Conservation (phyloP, 192 early-diverging fungal species). For the Podila verticillata region DNA sequence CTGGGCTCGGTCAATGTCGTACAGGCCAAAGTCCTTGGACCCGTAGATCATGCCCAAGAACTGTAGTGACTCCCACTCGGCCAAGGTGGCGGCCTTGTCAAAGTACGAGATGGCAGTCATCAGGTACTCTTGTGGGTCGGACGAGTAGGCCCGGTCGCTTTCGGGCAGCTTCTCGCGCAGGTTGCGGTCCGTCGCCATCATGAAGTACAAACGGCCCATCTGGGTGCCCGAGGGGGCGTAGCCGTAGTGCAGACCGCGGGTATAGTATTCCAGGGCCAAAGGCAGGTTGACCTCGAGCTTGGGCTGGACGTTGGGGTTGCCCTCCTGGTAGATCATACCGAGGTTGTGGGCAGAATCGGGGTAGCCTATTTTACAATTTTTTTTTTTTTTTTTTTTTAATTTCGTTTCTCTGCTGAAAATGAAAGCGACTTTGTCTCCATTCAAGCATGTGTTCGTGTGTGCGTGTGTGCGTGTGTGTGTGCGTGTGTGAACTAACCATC, state of each 20-base stretch:
- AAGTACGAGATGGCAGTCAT: constrained; percentile 49
- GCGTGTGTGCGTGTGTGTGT: too few species aligned
- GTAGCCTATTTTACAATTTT: too few species aligned
- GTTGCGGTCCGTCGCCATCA: constrained; percentile 18
- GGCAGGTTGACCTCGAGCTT: constrained; percentile 43
- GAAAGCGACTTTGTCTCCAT: too few species aligned
- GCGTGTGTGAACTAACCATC: constrained; percentile 33
- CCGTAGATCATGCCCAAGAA: constrained; percentile 64
- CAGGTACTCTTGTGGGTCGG: constrained; percentile 51
- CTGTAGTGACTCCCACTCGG: constrained; percentile 57
- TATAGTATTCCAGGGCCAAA: constrained; percentile 53
- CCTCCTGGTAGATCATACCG: constrained; percentile 61
- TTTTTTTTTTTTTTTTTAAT: too few species aligned
- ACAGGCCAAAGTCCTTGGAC: constrained; percentile 58
- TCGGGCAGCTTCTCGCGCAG: constrained; percentile 28
- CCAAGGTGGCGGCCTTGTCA: constrained; percentile 30
- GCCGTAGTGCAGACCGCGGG: constrained; percentile 53
- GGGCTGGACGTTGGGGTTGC: constrained; percentile 28
- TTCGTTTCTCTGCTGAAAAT: too few species aligned
- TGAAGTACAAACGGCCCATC: constrained; percentile 37
- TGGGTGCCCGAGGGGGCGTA: constrained; percentile 61
- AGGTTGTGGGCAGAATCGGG: constrained; percentile 65
- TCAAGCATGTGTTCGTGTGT: neutral
- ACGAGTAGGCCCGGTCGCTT: constrained; percentile 5
- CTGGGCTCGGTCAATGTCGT: constrained; percentile 61